Conservation (phyloP, 208 protist species). For the Leishmania braziliensis region DNA sequence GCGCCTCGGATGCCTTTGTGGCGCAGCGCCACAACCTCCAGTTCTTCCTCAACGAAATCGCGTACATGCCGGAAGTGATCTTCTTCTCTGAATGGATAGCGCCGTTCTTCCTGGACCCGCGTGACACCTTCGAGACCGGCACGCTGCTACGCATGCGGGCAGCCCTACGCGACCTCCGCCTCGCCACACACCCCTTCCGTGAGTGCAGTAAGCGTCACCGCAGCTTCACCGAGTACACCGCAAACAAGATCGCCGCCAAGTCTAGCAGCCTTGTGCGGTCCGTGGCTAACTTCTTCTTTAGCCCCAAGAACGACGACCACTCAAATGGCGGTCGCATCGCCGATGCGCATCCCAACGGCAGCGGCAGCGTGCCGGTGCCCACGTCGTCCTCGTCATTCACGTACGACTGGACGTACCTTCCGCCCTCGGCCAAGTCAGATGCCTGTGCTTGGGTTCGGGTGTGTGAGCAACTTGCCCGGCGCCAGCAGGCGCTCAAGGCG, state of each 20-base stretch:
- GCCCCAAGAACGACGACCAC: constrained; percentile 19
- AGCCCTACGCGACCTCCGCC: constrained; percentile 45
- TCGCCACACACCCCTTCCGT: constrained; percentile 41
- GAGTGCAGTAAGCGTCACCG: constrained; percentile 66
- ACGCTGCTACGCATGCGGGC: constrained; percentile 52
- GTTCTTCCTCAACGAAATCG: constrained; percentile 79
- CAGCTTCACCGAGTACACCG: constrained; percentile 50
- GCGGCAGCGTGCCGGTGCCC: constrained; percentile 14
- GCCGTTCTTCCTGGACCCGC: constrained; percentile 75
- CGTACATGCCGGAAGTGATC: constrained; percentile 69
- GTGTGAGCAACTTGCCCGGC: constrained; percentile 40
- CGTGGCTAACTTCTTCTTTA: constrained; percentile 52
- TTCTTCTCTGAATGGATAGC: constrained; percentile 77
- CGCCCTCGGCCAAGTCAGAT: constrained; percentile 26
- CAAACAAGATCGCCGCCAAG: constrained; percentile 49
- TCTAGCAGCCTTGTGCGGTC: constrained; percentile 68
- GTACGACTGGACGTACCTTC: constrained; percentile 38
- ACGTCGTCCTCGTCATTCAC: constrained; percentile 19
- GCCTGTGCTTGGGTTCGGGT: constrained; percentile 48
- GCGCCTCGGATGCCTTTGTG: constrained; percentile 49
- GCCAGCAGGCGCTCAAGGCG: constrained; percentile 48
- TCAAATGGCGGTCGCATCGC: constrained; percentile 15
- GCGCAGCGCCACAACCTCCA: constrained; percentile 61
- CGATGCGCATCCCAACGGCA: constrained; percentile 7
- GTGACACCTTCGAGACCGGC: constrained; percentile 70